These are phyloP conservation scores for Diaporthe batatas DNA, from an alignment of 2,329 filamentous ascomycete genomes.

Conservation along the genomic window DNA sequence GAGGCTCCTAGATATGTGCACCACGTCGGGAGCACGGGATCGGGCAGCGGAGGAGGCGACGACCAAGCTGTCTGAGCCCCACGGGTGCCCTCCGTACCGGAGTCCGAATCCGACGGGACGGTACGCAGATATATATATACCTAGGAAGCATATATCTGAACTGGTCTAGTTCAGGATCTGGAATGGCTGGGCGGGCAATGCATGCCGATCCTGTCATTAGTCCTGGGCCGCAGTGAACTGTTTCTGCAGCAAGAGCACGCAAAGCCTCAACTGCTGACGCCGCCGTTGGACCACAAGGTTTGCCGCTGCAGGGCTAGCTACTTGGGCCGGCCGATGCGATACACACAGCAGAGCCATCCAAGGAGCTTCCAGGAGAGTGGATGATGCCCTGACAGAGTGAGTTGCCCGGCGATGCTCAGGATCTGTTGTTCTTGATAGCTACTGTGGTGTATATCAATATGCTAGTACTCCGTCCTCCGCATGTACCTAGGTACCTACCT, in stretches of 20 bases:
- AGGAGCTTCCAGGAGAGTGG: conserved; percentile 13
- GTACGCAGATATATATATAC: background rate
- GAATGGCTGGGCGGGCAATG: conserved; percentile 25
- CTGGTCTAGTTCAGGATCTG: conserved; percentile 12
- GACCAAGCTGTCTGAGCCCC: conserved; percentile 20
- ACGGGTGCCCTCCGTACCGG: background rate
- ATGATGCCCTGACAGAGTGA: background rate
- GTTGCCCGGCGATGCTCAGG: too few species aligned
- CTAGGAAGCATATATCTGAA: background rate
- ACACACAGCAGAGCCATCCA: background rate
- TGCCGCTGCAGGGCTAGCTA: background rate
- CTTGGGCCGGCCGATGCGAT: background rate
- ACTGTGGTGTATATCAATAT: too few species aligned
- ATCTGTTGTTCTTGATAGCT: too few species aligned
- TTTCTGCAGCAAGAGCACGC: conserved; percentile 1
- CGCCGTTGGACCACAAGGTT: conserved; percentile 4
- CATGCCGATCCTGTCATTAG: conserved; percentile 9
- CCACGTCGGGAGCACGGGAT: background rate
- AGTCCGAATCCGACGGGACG: conserved; percentile 31
- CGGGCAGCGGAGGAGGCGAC: background rate
- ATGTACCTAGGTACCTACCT: background rate
- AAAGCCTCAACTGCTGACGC: conserved; percentile 29
- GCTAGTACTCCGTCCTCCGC: too few species aligned
- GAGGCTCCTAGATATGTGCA: background rate
- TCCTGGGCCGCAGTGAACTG: background rate